Evolutionary conservation across 2,329 filamentous ascomycete genomes (phyloP).

Genomic region (Knufia petricola): DNA sequence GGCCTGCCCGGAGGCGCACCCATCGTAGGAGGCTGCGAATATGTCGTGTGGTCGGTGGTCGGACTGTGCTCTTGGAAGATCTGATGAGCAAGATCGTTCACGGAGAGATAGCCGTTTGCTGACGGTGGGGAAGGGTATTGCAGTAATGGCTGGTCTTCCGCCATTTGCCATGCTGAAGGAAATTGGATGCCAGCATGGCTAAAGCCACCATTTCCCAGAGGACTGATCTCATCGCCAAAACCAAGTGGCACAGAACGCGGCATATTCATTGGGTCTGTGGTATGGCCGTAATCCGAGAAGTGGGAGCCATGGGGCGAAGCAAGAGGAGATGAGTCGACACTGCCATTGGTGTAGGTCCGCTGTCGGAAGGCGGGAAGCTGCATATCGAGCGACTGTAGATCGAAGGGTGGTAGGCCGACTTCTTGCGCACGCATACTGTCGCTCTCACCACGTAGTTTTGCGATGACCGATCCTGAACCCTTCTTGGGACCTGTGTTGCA

Average conservation of each 20-base stretch:
- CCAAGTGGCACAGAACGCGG: conserved; percentile 19
- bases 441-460: conserved; percentile 21
- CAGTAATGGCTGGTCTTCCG: conserved; percentile 15
- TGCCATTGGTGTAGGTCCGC: conserved; percentile 15
- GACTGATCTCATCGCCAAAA: conserved; percentile 15
- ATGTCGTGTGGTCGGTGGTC: neutral
- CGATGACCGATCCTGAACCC: conserved; percentile 23
- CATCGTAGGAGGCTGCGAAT: neutral
- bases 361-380: conserved; percentile 17
- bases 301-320: conserved; percentile 16
- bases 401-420: conserved; percentile 19
- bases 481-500: conserved; percentile 19
- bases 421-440: conserved; percentile 15
- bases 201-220: conserved; percentile 18
- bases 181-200: conserved; percentile 19
- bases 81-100: conserved; percentile 22
- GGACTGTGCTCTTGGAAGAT: conserved; percentile 17
- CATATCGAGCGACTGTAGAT: conserved; percentile 18
- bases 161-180: conserved; percentile 21
- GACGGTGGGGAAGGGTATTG: conserved; percentile 20
- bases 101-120: conserved; percentile 19
- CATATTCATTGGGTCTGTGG: conserved; percentile 12
- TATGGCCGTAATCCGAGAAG: conserved; percentile 16
- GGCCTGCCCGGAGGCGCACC: conserved; percentile 14
- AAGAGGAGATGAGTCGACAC: conserved; percentile 17